phyloP scores from a whole-genome alignment of 331 rosid genomes.

The Ulmus americana region DNA sequence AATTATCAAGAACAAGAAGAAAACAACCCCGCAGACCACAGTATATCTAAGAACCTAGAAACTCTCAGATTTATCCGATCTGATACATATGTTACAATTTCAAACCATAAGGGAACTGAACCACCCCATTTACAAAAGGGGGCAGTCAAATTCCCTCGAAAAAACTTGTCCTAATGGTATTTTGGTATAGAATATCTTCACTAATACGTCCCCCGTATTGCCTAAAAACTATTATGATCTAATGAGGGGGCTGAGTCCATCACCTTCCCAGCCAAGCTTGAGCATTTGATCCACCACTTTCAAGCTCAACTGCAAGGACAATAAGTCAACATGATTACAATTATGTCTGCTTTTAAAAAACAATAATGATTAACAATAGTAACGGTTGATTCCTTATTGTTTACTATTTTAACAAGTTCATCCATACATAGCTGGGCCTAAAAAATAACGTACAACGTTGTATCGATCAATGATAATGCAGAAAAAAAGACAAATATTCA shows the following conservation, averaged over 20 bases:
- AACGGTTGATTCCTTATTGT: not conserved
- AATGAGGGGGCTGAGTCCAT: constrained; percentile 62
- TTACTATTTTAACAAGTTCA: not conserved
- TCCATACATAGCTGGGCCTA: too few species aligned
- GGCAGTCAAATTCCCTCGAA: constrained; percentile 17
- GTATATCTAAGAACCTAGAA: constrained; percentile 35
- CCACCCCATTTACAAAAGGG: constrained; percentile 23
- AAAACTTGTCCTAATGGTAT: constrained; percentile 33
- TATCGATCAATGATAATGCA: too few species aligned
- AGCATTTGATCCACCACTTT: constrained; percentile 96
- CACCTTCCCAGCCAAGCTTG: constrained; percentile 98
- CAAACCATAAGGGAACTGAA: constrained; percentile 23
- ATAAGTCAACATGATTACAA: constrained; percentile 21
- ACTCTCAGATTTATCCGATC: constrained; percentile 26
- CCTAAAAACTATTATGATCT: constrained; percentile 56
- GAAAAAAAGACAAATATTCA: too few species aligned
- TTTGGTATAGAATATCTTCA: constrained; percentile 17
- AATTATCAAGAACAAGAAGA: constrained; percentile 8
- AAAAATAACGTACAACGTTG: too few species aligned
- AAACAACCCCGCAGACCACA: constrained; percentile 23
- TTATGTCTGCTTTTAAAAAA: not conserved
- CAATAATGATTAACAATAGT: not conserved
- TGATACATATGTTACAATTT: constrained; percentile 46
- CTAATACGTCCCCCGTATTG: constrained; percentile 18
- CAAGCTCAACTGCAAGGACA: constrained; percentile 82